phyloP scores from a whole-genome alignment of 2,329 filamentous ascomycete species.

The Meredithiella fracta region DNA sequence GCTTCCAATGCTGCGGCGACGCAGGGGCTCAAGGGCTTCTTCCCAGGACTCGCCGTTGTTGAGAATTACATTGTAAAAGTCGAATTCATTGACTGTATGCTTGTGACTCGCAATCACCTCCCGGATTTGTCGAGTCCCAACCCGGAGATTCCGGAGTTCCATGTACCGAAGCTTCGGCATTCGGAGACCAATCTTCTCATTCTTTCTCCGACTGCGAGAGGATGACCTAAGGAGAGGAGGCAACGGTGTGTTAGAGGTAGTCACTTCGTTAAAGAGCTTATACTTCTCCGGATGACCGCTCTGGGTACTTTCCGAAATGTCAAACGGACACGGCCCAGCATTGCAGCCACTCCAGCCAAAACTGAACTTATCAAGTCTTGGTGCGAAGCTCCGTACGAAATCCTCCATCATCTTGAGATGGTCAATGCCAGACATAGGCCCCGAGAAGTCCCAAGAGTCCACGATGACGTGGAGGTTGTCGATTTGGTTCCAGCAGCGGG shows the following conservation, averaged over 20 bases:
- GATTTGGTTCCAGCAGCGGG: conserved; percentile 63
- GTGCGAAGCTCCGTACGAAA: conserved; percentile 56
- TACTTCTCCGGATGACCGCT: neutral
- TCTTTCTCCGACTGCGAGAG: conserved; percentile 24
- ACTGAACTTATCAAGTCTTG: conserved; percentile 48
- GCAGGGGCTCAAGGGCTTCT: conserved; percentile 60
- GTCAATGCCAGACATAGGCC: conserved; percentile 43
- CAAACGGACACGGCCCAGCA: conserved; percentile 58
- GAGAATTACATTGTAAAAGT: conserved; percentile 61
- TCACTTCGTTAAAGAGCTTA: conserved; percentile 44
- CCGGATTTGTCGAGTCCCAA: conserved; percentile 55
- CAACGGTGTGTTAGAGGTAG: conserved; percentile 43
- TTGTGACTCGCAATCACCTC: conserved; percentile 52
- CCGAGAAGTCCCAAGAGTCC: conserved; percentile 50
- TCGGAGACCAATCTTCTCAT: conserved; percentile 24
- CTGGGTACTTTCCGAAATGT: conserved; percentile 34
- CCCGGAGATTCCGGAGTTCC: conserved; percentile 53
- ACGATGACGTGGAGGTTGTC: conserved; percentile 55
- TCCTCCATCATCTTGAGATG: conserved; percentile 67
- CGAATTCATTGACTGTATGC: conserved; percentile 54
- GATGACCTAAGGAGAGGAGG: conserved; percentile 23
- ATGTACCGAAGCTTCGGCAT: conserved; percentile 54
- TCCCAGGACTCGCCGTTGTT: conserved; percentile 59
- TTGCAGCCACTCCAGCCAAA: conserved; percentile 62
- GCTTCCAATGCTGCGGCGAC: conserved; percentile 19